These are phyloP conservation scores for Debaryomycetaceae sp. DNA, from an alignment of 1,139 yeast genomes.

Conservation along the genomic window DNA sequence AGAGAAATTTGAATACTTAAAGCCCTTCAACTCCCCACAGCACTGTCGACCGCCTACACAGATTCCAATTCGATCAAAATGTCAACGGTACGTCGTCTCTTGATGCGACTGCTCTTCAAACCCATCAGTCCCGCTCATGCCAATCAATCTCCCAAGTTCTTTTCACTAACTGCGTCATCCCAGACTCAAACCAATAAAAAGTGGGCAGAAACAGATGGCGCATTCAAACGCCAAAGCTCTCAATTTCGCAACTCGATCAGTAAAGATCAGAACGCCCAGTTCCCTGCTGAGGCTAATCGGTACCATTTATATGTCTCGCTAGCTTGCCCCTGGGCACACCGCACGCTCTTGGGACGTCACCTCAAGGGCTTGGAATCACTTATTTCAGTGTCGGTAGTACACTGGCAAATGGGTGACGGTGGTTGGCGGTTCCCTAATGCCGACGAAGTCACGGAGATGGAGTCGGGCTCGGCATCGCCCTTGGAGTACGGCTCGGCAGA, in stretches of 20 bases:
- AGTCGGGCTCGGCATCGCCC: slow-evolving; percentile 14
- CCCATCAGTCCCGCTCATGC: no score
- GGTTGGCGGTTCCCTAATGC: slow-evolving; percentile 72
- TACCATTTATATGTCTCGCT: slow-evolving; percentile 80
- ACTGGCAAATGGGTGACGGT: slow-evolving; percentile 73
- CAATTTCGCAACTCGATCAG: slow-evolving; percentile 50
- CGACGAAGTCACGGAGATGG: slow-evolving; percentile 12
- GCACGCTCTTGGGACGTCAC: slow-evolving; percentile 66
- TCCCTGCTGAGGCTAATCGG: slow-evolving; percentile 65
- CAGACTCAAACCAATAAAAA: neutral
- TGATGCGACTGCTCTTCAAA: no score
- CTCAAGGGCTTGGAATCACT: slow-evolving; percentile 63
- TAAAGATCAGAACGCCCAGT: slow-evolving; percentile 45
- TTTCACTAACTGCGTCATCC: neutral
- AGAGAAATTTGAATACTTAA: no score
- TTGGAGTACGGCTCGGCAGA: slow-evolving; percentile 55
- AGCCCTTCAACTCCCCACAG: no score
- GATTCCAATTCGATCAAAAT: no score
- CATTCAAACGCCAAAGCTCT: slow-evolving; percentile 15
- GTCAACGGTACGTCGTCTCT: no score
- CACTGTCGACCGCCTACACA: no score
- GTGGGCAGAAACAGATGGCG: slow-evolving; percentile 43
- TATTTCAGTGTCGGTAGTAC: slow-evolving; percentile 67
- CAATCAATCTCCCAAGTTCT: no score
- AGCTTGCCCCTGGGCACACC: slow-evolving; percentile 97